Evolutionary conservation across 2,329 filamentous ascomycete species (phyloP), one percentile per base, ranked within the genome.

Genomic region (Juglanconis sp.): DNA sequence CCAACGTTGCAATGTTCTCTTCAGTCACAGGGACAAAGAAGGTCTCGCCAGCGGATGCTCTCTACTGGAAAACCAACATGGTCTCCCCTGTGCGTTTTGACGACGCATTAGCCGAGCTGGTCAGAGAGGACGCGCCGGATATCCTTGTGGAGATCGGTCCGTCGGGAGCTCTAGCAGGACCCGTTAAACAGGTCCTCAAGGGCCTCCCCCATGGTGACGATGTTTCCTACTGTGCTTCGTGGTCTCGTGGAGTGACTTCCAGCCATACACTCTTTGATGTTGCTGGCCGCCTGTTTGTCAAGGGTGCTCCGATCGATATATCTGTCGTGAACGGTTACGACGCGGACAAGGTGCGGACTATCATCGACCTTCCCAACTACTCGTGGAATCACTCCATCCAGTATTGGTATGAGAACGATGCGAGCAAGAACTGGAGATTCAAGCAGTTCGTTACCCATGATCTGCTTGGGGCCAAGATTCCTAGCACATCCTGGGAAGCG

Each of bases 61-160:
- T 36, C 1, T 73, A 72, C 50, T 73, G 70, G 71, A 66, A 64
- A 46, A 46, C n/a, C 0, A 73, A 72, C 57, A 69, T 72, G 68
- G 56, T 68, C 0, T 69, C 66, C 0, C 63, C 69, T 0, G 71
- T 73, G 2, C 62, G 56, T 0, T 73, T 73, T 38, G 5, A 24
- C n/a, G n/a, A 67, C 44, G 67, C 69, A 0, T 3, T 59, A 5
- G 44, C 34, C 17, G 61, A 42, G 0, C 15, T 71, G 17, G 49
- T 68, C 30, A 17, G 60, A 1, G 36, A 58, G 7, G 46, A 57
- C 3, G 35, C 59, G 1, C 59, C 64, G 0, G 53, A 67, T 15
- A 55, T 69, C 8, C 38, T 71, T 0, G 62, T 73, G 35, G 68
- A 70, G 46, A 59, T 70, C 2, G 68, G 68, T 0, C 68, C 68